Evolutionary conservation across 169 alveolate genomes (phyloP).

Genomic region (Plasmodium chabaudi): DNA sequence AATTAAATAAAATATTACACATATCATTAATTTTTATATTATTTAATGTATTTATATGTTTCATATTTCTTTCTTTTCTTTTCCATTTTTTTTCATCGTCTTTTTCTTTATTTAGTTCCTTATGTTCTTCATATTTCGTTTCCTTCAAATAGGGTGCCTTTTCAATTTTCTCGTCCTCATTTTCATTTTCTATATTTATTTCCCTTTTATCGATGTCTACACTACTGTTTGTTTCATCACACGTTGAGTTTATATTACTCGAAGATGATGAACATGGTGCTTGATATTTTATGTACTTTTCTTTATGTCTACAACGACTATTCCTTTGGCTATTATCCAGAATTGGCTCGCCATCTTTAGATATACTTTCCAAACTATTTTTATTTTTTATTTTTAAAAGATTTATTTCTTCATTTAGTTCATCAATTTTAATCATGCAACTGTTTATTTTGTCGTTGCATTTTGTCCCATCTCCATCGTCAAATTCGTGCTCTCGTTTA

Average conservation of each 20-base stretch:
- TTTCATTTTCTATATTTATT: too few species aligned
- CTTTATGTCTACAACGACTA: neutral
- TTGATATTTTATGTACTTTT: neutral
- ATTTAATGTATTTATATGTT: neutral
- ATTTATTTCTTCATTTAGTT: slow-evolving; percentile 24
- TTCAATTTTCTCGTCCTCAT: too few species aligned
- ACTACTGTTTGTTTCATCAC: too few species aligned
- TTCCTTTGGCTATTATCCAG: neutral
- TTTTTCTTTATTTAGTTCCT: too few species aligned
- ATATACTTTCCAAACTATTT: neutral
- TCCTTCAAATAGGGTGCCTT: too few species aligned
- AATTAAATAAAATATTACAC: slow-evolving; percentile 3
- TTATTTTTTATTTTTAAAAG: slow-evolving; percentile 6
- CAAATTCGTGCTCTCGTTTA: neutral
- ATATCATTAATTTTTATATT: neutral
- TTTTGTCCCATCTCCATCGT: neutral
- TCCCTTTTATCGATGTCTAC: too few species aligned
- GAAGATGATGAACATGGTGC: neutral
- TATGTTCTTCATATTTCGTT: too few species aligned
- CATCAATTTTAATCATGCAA: slow-evolving; percentile 19
- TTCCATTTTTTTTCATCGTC: neutral
- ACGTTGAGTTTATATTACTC: too few species aligned
- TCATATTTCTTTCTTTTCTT: neutral
- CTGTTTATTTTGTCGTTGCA: slow-evolving; percentile 6
- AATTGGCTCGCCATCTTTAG: neutral